phyloP scores from a whole-genome alignment of 768 basidiomycete species.

The Pholiota microspora region DNA sequence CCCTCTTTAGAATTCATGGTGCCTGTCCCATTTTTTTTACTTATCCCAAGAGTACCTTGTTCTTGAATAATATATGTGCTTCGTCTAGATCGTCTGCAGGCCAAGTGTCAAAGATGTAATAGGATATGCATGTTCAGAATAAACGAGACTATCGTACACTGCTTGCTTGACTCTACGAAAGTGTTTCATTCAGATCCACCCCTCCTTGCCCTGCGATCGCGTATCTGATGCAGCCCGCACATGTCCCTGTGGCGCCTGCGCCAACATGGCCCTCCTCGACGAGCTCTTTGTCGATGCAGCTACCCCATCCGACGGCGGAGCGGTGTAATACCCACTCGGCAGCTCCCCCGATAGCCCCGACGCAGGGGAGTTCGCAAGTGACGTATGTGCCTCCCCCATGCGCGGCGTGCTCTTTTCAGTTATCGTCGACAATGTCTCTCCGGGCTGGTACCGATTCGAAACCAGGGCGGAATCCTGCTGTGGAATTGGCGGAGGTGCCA shows the following conservation, averaged over 20 bases:
- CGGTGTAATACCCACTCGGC: constrained; percentile 16
- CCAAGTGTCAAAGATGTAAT: background rate
- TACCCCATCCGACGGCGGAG: constrained; percentile 3
- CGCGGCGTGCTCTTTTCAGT: constrained; percentile 28
- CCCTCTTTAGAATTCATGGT: too few species aligned
- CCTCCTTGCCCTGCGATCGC: background rate
- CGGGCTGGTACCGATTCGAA: constrained; percentile 23
- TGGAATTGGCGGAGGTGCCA: constrained; percentile 12
- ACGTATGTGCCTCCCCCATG: constrained; percentile 13
- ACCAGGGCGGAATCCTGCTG: constrained; percentile 9
- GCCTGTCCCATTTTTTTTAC: too few species aligned
- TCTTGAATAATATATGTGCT: too few species aligned
- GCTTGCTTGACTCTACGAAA: background rate
- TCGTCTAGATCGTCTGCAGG: too few species aligned
- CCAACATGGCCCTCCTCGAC: background rate
- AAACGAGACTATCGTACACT: background rate
- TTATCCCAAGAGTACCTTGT: too few species aligned
- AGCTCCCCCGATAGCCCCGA: constrained; percentile 11
- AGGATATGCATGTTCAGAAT: background rate
- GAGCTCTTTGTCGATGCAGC: background rate
- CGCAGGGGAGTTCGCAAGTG: constrained; percentile 16
- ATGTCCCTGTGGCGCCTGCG: background rate
- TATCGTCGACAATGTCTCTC: constrained; percentile 26
- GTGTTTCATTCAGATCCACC: background rate
- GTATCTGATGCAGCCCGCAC: background rate